Base-by-base conservation (phyloP, 2,329 filamentous ascomycete species). In the Esteya vermicola region DNA sequence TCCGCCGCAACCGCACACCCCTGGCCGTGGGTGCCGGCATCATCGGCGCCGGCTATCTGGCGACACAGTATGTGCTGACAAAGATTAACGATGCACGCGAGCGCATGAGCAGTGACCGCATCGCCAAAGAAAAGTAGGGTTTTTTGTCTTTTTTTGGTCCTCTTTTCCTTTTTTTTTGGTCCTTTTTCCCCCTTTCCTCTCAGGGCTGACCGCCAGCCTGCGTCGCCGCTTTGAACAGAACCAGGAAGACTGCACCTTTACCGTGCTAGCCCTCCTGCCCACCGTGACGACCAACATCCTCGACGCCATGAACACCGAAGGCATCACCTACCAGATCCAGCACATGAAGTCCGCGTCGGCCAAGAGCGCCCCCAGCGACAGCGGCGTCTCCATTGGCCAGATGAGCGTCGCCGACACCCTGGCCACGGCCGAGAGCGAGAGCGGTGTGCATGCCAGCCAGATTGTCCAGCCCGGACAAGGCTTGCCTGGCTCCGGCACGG, bases 241-340 rank as follows among this genome's bases (percentile, higher is more conserved):
- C 60, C 91, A 98, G 58, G 89, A 94, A 57, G 91, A 98, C 61
- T 98, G 91, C 63, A 95, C 89, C 36, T 95, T 93, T 57, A 98
- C 91, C 28, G 86, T 96, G 33, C 78, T 96, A n/a, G 91, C 89
- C 23, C 76, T 98, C 41, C 72, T 98, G 9, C 91, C 91, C 5
- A 93, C 89, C 26, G 84, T 86, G 7, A 88, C 88, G 20, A 78
- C 91, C 49, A 89, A 93, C 56, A 81, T 98, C 51, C 68, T 95
- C 52, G 78, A 85, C 50, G 78, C 81, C 25, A 75, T 96, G 51
- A 85, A 93, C 39, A 93, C 93, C 33, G 91, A 98, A 58, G 78
- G 83, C 52, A 85, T 95, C 52, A 89, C 89, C 5, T 81, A 88
- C 50, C 88, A 96, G 62, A 75, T 98, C 48, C 91, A 96, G 62